Base-by-base conservation (phyloP, 2,329 filamentous ascomycete species). In the Xylaria sp. region DNA sequence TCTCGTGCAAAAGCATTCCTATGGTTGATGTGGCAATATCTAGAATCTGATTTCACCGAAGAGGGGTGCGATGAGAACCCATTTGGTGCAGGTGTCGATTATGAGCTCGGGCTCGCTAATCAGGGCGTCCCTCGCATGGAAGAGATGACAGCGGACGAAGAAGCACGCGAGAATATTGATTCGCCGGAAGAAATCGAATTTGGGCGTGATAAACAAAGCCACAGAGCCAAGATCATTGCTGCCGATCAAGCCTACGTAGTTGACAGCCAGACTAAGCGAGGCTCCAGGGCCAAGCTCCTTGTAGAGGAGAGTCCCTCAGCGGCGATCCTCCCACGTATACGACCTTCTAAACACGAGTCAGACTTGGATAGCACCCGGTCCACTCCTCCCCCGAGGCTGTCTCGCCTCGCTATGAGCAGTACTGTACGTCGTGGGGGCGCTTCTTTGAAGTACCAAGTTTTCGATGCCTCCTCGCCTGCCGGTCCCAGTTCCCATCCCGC, bases 1-100 rank as follows among this genome's bases (percentile, higher is more conserved):
- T 96, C 92, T 64, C 87, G 95, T 65, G 93, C 95, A 1, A 88
- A 81, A 44, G 94, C 94, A 0, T 99, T 99, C 70, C 79, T 99
- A 19, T 99, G 95, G 95, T 81, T 99, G 65, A 96, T 99, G 88
- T 99, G 95, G 95, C 97, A 95, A 82, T 98, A 99, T 73, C 84
- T 99, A 17, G 95, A 99, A 75, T 97, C 93, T 27, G 92, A 97
- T 74, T 98, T 97, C 69, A 91, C 91, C 0, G 87, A 90, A 69
- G 91, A 97, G 71, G 92, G 91, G 58, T 94, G 92, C 44, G 84
- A 92, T 48, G 89, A 91, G 69, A 99, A 99, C 71, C 95, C 95
- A 0, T 99, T 97, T 70, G 95, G 95, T 0, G 74, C 81, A 10
- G 88, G 87, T 11, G 85, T 90, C 2, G 87, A 89, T 71, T 90